Evolutionary conservation across 2,329 filamentous ascomycete species (phyloP), one percentile per base, ranked within the genome.

Genomic region (Biscogniauxia mediterranea): DNA sequence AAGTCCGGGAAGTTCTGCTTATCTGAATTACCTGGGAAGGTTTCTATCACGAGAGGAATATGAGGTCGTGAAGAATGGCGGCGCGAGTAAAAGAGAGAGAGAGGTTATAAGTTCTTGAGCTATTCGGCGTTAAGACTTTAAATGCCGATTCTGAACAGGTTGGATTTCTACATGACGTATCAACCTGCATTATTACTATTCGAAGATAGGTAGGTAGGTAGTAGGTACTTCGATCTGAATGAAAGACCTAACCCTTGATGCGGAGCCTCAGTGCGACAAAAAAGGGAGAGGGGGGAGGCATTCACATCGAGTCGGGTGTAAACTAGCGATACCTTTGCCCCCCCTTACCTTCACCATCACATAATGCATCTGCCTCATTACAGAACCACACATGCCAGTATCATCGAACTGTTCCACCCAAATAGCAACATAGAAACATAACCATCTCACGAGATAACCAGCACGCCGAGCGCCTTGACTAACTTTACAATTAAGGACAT

Each of bases 101-200:
- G 28, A 32, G 3, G 28, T 21, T 25, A 53, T 57, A 56, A 56
- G 25, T 28, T 54, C 11, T 21, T 21, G 46, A 20, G n/a, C 25
- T 13, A 15, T 20, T 63, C 66, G 66, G 67, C 51, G 52, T 68
- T 69, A 68, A 65, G 66, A 60, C 38, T 55, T 62, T 68, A 67
- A 65, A 59, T 49, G 51, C 64, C 62, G 62, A 61, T 57, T n/a
- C 54, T 57, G 59, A 38, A 52, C 11, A 46, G 52, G n/a, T 32
- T 32, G 7, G 20, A 53, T 58, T 23, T 56, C 25, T 54, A 55
- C 23, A 68, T 64, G 55, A 61, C 60, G 57, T 46, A 46, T 46
- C 15, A 9, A 32, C 28, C 28, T 32, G 28, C 28, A 32, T 8
- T 4, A 32, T 32, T 6, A 32, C 28, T 13, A 32, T 32, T 4